Evolutionary conservation across 345 rosid species (phyloP).

Genomic region (Rhizophora apiculata): DNA sequence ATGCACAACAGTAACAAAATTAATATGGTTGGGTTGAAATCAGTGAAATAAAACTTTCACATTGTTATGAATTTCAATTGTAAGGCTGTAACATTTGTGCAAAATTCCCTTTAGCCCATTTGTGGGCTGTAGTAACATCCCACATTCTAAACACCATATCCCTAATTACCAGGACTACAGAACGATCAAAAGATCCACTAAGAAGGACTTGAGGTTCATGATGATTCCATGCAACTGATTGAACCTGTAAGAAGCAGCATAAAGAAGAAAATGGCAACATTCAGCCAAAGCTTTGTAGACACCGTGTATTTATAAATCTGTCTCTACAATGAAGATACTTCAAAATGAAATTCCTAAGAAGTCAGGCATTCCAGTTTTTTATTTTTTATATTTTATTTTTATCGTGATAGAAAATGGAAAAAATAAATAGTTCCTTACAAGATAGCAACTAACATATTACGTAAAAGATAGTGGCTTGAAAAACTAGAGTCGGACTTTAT

Average conservation of each 20-base stretch:
- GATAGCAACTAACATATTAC: no score
- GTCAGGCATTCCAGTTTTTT: no score
- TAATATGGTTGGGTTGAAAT: not conserved
- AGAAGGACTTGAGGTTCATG: slow-evolving; percentile 74
- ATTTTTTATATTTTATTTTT: no score
- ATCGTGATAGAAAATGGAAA: not conserved
- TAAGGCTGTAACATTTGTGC: no score
- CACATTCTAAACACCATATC: no score
- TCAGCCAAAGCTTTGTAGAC: not conserved
- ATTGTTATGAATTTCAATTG: not conserved
- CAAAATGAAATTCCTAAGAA: not conserved
- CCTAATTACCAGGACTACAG: slow-evolving; percentile 76
- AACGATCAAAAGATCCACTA: slow-evolving; percentile 96
- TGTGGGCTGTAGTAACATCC: slow-evolving; percentile 2
- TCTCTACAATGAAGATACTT: not conserved
- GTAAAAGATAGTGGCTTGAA: no score
- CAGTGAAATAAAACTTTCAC: slow-evolving; percentile 4
- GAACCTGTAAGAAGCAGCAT: slow-evolving; percentile 51
- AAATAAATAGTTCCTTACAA: no score
- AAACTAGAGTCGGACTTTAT: not conserved
- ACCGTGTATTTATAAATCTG: not conserved
- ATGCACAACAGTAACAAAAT: slow-evolving; percentile 15
- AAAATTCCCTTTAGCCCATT: not conserved
- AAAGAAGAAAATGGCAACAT: slow-evolving; percentile 15
- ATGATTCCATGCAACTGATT: slow-evolving; percentile 96